Conservation (phyloP, 805 yeast species). For the Saturnispora galanensis region DNA sequence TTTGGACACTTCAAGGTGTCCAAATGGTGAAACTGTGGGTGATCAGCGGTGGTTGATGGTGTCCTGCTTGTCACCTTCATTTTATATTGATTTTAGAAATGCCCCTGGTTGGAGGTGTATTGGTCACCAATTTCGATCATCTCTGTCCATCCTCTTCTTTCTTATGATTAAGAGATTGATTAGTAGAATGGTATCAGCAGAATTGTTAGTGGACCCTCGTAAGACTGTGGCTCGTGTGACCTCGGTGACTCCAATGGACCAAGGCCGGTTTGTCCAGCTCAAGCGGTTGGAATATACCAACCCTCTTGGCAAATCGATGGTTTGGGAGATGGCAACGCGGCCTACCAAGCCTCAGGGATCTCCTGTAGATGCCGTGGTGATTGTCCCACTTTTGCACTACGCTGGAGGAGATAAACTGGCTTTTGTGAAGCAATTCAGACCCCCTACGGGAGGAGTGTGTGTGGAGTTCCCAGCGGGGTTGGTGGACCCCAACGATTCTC, state of each 20-base stretch:
- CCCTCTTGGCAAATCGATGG: slow-evolving; percentile 58
- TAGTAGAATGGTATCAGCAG: slow-evolving; percentile 3
- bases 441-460: slow-evolving; percentile 82
- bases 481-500: slow-evolving; percentile 71
- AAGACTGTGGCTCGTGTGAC: slow-evolving; percentile 23
- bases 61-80: too few relatives aligned
- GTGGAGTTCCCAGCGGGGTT: slow-evolving; percentile 95
- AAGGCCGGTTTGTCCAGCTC: slow-evolving; percentile 60
- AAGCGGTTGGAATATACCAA: slow-evolving; percentile 61
- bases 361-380: slow-evolving; percentile 83
- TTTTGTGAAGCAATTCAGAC: slow-evolving; percentile 84
- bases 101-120: too few relatives aligned
- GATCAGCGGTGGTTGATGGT: too few relatives aligned
- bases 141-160: too few relatives aligned
- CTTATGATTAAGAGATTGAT: background rate
- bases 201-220: slow-evolving; percentile 14
- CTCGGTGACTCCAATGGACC: slow-evolving; percentile 27
- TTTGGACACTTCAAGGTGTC: background rate
- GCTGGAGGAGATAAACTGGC: slow-evolving; percentile 37
- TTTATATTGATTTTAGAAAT: too few relatives aligned
- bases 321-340: slow-evolving; percentile 88
- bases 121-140: too few relatives aligned
- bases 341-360: slow-evolving; percentile 57
- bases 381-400: slow-evolving; percentile 52
- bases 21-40: too few relatives aligned